Base-by-base conservation (phyloP, 2,329 filamentous ascomycete species). In the Chaetothyriales sp. region DNA sequence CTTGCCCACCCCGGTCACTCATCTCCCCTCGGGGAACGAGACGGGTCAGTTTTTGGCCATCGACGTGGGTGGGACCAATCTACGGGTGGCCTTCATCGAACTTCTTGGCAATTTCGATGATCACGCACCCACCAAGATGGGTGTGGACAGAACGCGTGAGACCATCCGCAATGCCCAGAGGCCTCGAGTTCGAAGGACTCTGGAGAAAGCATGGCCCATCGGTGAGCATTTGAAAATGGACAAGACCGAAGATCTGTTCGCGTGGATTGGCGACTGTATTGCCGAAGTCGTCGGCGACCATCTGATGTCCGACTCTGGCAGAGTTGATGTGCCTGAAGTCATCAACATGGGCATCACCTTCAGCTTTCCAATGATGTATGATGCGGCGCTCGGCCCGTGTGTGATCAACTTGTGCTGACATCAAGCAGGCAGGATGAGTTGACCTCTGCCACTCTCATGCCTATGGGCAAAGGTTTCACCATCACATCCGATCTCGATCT, bases 261-360 rank as follows among this genome's bases (percentile, higher is more conserved):
- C 75, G n/a, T 92, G 86, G 86, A 86, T 92, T 58, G 86, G 86
- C 22, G 73, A 77, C 60, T 85, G 83, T 61, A 86, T 92, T 59
- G 83, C 83, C 13, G 74, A 83, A 54, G 84, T 89, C 2, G 81
- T 90, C 15, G 70, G 69, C 29, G 76, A 81, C 55, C 71, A 68
- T 48, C 57, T 73, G 51, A 66, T 64, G 4, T 58, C 58, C 22
- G 68, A 71, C 52, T 61, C 63, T 20, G 67, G 65, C 20, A 68
- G 63, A 53, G 65, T 65, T 7, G 59, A 64, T 43, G 63, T 70
- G 9, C 70, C 70, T 4, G 64, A 67, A n/a, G 70, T 73, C 58
- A 56, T 73, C 18, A 67, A 70, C 49, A 70, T 73, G 70, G 71
- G 71, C 1, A 72, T 73, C 44, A 73, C 71, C 8, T 73, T 73